phyloP scores from a whole-genome alignment of 768 basidiomycete species.

The Tylopilus intermedius region DNA sequence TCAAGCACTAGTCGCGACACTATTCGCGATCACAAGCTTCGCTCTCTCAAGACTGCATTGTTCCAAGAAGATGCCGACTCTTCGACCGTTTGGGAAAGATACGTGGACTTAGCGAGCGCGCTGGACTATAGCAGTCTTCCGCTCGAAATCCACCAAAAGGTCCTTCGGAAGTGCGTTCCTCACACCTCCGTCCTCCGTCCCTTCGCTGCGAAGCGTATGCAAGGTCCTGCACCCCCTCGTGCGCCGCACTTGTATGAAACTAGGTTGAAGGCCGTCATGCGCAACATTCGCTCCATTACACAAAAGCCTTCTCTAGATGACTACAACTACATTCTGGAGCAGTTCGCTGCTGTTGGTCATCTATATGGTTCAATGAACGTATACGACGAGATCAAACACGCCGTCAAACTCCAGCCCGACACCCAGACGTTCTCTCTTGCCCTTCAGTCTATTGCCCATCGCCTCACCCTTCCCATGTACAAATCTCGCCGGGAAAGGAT shows the following conservation, averaged over 20 bases:
- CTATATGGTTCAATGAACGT: slow-evolving; percentile 54
- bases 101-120: slow-evolving; percentile 50
- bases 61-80: slow-evolving; percentile 33
- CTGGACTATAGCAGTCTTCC: slow-evolving; percentile 50
- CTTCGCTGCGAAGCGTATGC: slow-evolving; percentile 39
- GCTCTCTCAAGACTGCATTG: slow-evolving; percentile 28
- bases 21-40: slow-evolving; percentile 25
- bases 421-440: slow-evolving; percentile 57
- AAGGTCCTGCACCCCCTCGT: slow-evolving; percentile 32
- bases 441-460: slow-evolving; percentile 67
- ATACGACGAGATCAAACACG: slow-evolving; percentile 50
- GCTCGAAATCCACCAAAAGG: slow-evolving; percentile 60
- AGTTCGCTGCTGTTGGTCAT: slow-evolving; percentile 75
- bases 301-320: slow-evolving; percentile 50
- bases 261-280: slow-evolving; percentile 63
- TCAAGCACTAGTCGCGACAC: slow-evolving; percentile 5
- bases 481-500: slow-evolving; percentile 33
- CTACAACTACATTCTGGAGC: slow-evolving; percentile 69
- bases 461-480: slow-evolving; percentile 55
- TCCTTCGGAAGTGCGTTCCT: slow-evolving; percentile 63
- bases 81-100: slow-evolving; percentile 59
- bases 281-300: slow-evolving; percentile 55
- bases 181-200: slow-evolving; percentile 42
- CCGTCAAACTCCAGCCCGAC: slow-evolving; percentile 41
- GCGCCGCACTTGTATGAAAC: slow-evolving; percentile 55